phyloP scores from a whole-genome alignment of 495 filamentous ascomycete species.

The Articulospora tetracladia region DNA sequence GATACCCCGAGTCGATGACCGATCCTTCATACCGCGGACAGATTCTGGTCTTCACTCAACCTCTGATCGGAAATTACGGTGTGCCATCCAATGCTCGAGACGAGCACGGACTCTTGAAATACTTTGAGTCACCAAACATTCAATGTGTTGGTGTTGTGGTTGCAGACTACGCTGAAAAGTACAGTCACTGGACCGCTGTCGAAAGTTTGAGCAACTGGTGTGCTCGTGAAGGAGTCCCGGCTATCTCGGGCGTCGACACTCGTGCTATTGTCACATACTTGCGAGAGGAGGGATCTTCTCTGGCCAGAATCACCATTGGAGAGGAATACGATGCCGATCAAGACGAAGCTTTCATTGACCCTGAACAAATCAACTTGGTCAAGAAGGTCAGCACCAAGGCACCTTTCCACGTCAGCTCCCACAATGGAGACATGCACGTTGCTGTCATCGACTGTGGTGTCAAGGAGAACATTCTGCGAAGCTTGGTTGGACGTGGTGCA shows the following conservation, averaged over 20 bases:
- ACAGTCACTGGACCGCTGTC: slow-evolving; percentile 98
- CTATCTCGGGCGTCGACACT: slow-evolving; percentile 95
- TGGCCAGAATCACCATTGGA: slow-evolving; percentile 91
- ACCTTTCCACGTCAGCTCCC: slow-evolving; percentile 87
- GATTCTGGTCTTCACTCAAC: slow-evolving; percentile 96
- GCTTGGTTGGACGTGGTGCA: slow-evolving; percentile 80
- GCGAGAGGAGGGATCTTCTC: slow-evolving; percentile 91
- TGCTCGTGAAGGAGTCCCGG: slow-evolving; percentile 89
- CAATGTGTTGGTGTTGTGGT: slow-evolving; percentile 96
- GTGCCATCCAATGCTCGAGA: slow-evolving; percentile 78
- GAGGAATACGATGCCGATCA: slow-evolving; percentile 99
- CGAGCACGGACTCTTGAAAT: slow-evolving; percentile 74
- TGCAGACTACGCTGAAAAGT: slow-evolving; percentile 85
- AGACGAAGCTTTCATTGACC: slow-evolving; percentile 93
- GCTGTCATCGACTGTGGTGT: slow-evolving; percentile 97
- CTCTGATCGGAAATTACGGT: slow-evolving; percentile 98
- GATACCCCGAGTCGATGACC: slow-evolving; percentile 97
- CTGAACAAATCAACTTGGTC: slow-evolving; percentile 93
- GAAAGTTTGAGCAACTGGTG: slow-evolving; percentile 94
- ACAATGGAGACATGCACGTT: slow-evolving; percentile 78
- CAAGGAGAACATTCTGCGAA: slow-evolving; percentile 98
- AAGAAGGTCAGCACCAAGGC: slow-evolving; percentile 95
- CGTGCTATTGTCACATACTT: slow-evolving; percentile 93
- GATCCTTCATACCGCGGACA: slow-evolving; percentile 98
- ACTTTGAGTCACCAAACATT: slow-evolving; percentile 95